Conservation (phyloP, 345 rosid genomes). For the Eucalyptus albens region DNA sequence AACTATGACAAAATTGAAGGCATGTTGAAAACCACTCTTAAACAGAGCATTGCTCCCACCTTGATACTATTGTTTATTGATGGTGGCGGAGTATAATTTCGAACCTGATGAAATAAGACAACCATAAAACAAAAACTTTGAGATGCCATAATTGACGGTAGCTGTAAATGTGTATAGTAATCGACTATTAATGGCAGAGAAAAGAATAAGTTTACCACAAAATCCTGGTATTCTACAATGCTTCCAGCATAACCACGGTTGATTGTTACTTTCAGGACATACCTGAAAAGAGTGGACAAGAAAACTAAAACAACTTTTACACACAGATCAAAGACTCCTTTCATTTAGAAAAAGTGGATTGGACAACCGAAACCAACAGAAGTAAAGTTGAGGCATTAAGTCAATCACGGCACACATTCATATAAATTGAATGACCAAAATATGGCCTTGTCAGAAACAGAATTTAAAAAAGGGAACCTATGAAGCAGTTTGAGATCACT, state of each 20-base stretch:
- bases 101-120: constrained; percentile 45
- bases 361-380: neutral
- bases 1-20: neutral
- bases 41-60: constrained; percentile 23
- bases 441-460: neutral
- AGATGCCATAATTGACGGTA: neutral
- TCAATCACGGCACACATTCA: neutral
- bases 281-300: constrained; percentile 33
- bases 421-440: neutral
- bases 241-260: constrained; percentile 91
- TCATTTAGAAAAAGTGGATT: neutral
- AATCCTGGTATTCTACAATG: constrained; percentile 86
- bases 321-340: neutral
- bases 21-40: neutral
- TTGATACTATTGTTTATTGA: constrained; percentile 88
- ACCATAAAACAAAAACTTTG: neutral
- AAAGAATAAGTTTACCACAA: constrained; percentile 41
- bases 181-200: neutral
- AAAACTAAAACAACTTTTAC: neutral
- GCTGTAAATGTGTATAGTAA: neutral
- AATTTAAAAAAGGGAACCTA: neutral
- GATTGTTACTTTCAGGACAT: constrained; percentile 87
- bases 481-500: neutral
- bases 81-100: constrained; percentile 63
- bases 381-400: neutral